These are phyloP conservation scores for Monilinia laxa DNA, from an alignment of 2,329 filamentous ascomycete species.

Conservation along the genomic window DNA sequence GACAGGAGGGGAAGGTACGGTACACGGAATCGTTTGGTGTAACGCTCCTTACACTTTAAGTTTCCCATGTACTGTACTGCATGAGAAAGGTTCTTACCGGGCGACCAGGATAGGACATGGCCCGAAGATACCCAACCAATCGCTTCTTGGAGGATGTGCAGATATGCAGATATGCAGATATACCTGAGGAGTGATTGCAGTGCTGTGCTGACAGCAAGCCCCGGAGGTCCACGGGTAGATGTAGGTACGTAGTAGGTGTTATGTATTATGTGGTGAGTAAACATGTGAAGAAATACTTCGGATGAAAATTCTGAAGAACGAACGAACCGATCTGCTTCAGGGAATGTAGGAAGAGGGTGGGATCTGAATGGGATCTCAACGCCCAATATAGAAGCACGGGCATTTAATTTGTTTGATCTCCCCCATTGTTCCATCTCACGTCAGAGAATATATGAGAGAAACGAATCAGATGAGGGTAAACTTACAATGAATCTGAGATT, in stretches of 20 bases:
- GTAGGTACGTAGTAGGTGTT: neutral
- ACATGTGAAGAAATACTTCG: conserved; percentile 20
- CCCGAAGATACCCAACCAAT: conserved; percentile 18
- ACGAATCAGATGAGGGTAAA: conserved; percentile 14
- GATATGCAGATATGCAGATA: conserved; percentile 15
- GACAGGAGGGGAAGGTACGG: conserved; percentile 8
- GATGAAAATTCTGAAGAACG: conserved; percentile 19
- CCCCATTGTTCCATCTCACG: conserved; percentile 23
- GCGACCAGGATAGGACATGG: conserved; percentile 6
- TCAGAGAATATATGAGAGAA: conserved; percentile 16
- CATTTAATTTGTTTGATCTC: conserved; percentile 17
- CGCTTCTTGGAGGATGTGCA: neutral
- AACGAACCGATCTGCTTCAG: conserved; percentile 24
- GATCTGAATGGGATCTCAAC: neutral
- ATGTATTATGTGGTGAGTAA: conserved; percentile 2
- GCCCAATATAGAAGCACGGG: conserved; percentile 21
- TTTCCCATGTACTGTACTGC: conserved; percentile 14
- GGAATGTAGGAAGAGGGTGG: conserved; percentile 10
- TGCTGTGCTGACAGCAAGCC: conserved; percentile 13
- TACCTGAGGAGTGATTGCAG: conserved; percentile 18
- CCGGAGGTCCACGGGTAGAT: conserved; percentile 11
- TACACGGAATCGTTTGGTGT: conserved; percentile 19
- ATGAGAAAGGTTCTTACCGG: conserved; percentile 18
- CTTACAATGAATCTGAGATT: conserved; percentile 17
- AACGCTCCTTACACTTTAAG: conserved; percentile 17